These are phyloP conservation scores for Pseudogymnoascus sp. DNA, from an alignment of 2,329 filamentous ascomycete genomes.

Conservation along the genomic window DNA sequence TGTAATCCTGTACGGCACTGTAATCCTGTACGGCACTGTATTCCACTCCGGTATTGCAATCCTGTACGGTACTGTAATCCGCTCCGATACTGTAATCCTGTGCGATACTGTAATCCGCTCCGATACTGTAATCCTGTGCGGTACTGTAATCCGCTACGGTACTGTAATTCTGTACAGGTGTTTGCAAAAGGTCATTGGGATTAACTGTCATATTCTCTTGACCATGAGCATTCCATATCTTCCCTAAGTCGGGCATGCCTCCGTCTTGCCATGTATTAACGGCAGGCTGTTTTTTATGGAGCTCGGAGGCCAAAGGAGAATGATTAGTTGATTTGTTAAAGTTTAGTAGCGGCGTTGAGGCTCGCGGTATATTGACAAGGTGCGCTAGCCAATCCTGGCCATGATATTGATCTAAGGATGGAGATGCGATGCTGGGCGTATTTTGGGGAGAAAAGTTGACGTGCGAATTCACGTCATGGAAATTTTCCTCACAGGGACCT, in stretches of 20 bases:
- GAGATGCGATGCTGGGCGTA: background rate
- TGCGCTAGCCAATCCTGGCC: background rate
- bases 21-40: background rate
- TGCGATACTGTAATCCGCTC: too few species aligned
- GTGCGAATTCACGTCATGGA: background rate
- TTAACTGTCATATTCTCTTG: background rate
- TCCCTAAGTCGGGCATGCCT: background rate
- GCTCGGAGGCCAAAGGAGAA: background rate
- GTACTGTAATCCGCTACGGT: background rate
- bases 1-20: too few species aligned
- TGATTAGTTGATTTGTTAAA: background rate
- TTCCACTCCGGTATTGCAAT: background rate
- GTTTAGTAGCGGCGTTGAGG: background rate
- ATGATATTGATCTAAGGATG: background rate
- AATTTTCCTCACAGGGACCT: background rate
- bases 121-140: too few species aligned
- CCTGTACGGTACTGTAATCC: too few species aligned
- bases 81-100: too few species aligned
- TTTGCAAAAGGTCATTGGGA: background rate
- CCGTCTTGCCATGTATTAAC: background rate
- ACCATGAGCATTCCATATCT: background rate
- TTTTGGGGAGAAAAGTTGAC: background rate
- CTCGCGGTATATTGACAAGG: background rate
- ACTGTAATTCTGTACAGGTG: background rate
- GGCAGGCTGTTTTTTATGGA: background rate